Conservation (phyloP, 352 stramenopile species). For the Globisporangium cystogenes region DNA sequence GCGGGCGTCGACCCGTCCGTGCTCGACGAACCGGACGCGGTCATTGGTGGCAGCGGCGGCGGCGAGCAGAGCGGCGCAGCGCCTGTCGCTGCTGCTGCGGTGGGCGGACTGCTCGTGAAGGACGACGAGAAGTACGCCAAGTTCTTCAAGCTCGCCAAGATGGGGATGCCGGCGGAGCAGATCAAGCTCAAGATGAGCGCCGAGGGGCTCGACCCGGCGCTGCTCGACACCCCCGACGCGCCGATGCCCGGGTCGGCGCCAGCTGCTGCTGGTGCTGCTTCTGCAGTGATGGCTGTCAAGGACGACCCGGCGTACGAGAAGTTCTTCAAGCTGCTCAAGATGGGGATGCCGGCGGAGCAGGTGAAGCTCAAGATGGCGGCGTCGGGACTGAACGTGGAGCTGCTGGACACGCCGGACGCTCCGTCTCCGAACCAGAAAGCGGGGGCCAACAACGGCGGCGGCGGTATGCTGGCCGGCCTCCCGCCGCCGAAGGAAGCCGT, state of each 20-base stretch:
- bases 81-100: background rate
- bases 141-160: conserved; percentile 96
- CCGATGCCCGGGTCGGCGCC: conserved; percentile 49
- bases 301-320: conserved; percentile 92
- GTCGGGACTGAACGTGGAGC: conserved; percentile 55
- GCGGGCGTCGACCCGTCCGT: conserved; percentile 56
- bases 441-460: conserved; percentile 7
- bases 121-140: conserved; percentile 87
- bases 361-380: conserved; percentile 92
- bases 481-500: conserved; percentile 60
- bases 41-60: conserved; percentile 39
- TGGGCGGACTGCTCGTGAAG: conserved; percentile 33
- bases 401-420: conserved; percentile 65
- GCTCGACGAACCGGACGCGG: conserved; percentile 61
- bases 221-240: conserved; percentile 89
- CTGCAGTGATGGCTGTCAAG: conserved; percentile 69
- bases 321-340: conserved; percentile 95
- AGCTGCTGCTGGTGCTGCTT: conserved; percentile 1
- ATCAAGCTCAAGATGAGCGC: conserved; percentile 95
- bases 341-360: conserved; percentile 86
- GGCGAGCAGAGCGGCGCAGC: background rate
- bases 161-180: conserved; percentile 92
- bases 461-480: conserved; percentile 46
- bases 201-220: conserved; percentile 85
- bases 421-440: conserved; percentile 63